phyloP scores from a whole-genome alignment of 106 monocot species.

The Vanilla planifolia region DNA sequence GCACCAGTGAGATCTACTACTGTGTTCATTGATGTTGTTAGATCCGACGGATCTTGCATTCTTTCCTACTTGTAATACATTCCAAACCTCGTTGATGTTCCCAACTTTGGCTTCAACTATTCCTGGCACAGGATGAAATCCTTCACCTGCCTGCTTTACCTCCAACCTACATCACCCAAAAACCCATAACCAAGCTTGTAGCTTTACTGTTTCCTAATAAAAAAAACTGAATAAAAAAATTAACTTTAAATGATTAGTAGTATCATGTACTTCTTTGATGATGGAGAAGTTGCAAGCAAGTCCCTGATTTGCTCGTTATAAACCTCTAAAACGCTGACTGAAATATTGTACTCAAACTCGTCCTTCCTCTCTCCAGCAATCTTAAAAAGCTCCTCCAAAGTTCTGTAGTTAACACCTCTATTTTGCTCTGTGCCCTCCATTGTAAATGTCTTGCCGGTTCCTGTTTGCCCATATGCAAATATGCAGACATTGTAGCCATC shows the following conservation, averaged over 20 bases:
- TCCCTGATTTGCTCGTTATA: constrained; percentile 92
- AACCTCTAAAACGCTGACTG: constrained; percentile 88
- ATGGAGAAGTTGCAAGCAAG: constrained; percentile 59
- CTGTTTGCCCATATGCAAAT: constrained; percentile 90
- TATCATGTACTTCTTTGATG: constrained; percentile 59
- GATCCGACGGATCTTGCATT: constrained; percentile 86
- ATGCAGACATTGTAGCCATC: constrained; percentile 94
- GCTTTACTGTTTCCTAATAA: neutral
- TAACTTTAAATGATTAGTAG: neutral
- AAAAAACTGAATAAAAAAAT: neutral
- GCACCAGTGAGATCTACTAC: constrained; percentile 91
- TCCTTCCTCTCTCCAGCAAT: constrained; percentile 59
- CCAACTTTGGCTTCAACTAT: constrained; percentile 70
- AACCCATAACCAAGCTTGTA: neutral
- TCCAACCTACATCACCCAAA: constrained; percentile 43
- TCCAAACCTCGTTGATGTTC: constrained; percentile 69
- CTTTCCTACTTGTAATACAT: constrained; percentile 70
- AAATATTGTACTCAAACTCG: constrained; percentile 49
- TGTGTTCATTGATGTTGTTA: constrained; percentile 87
- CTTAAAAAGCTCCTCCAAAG: constrained; percentile 71
- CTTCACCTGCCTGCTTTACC: constrained; percentile 69
- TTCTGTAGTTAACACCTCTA: constrained; percentile 92
- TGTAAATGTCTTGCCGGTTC: constrained; percentile 86
- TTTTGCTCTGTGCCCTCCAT: constrained; percentile 73
- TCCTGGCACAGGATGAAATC: constrained; percentile 74